phyloP scores from a whole-genome alignment of 169 alveolate genomes.

The Plasmodium fragile region DNA sequence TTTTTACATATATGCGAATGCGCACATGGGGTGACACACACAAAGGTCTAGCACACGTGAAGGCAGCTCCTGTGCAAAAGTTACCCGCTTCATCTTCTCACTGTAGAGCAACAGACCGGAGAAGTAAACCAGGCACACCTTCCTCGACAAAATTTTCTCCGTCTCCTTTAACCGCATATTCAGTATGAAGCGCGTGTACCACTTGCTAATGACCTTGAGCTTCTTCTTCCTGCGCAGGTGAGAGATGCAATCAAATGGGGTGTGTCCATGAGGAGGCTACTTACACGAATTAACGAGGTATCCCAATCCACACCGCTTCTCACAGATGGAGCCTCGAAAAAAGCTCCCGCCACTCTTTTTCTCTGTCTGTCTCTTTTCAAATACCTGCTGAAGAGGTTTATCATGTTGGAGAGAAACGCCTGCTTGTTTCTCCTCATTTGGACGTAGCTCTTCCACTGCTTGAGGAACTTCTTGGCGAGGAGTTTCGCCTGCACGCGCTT shows the following conservation, averaged over 20 bases:
- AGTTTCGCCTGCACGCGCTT: conserved; percentile 20
- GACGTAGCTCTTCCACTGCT: conserved; percentile 24
- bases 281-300: background rate
- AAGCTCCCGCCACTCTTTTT: no score
- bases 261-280: background rate
- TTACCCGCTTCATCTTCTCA: conserved; percentile 57
- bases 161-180: conserved; percentile 19
- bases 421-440: conserved; percentile 3
- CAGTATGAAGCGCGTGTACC: conserved; percentile 44
- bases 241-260: background rate
- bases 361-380: no score
- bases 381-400: conserved; percentile 42
- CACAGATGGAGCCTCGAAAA: background rate
- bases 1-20: no score
- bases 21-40: background rate
- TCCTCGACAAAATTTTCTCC: conserved; percentile 18
- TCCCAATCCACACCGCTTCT: background rate
- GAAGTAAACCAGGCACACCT: background rate
- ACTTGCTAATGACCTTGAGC: conserved; percentile 16
- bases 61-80: background rate
- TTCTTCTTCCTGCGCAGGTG: conserved; percentile 28
- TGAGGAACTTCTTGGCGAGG: background rate
- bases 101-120: background rate
- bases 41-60: background rate
- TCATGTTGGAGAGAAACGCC: conserved; percentile 23